phyloP scores from a whole-genome alignment of 768 basidiomycete genomes.

The Leccinum arenicola region DNA sequence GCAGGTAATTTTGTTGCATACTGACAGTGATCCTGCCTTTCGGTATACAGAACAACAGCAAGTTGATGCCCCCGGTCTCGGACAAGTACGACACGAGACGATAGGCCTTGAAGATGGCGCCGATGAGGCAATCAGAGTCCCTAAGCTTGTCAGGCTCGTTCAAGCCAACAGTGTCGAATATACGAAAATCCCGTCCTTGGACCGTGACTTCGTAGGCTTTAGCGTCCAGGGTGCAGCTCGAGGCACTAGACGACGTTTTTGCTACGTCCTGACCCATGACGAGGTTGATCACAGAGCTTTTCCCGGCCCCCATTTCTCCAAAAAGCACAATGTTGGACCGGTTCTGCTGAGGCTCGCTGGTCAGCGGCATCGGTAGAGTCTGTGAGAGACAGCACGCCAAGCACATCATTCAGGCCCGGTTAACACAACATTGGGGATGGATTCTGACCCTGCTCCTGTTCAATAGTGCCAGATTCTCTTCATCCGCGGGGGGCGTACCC shows the following conservation, averaged over 20 bases:
- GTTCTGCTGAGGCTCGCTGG: constrained; percentile 9
- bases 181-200: constrained; percentile 19
- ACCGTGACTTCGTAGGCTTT: constrained; percentile 24
- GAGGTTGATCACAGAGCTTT: constrained; percentile 45
- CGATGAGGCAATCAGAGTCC: constrained; percentile 26
- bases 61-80: constrained; percentile 35
- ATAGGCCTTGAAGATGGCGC: constrained; percentile 33
- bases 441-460: constrained; percentile 13
- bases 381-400: background rate
- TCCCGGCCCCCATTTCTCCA: constrained; percentile 33
- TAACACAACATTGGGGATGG: background rate
- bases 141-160: constrained; percentile 26
- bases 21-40: constrained; percentile 30
- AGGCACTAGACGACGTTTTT: constrained; percentile 27
- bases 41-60: constrained; percentile 40
- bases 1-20: constrained; percentile 29
- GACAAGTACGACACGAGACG: constrained; percentile 32
- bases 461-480: background rate
- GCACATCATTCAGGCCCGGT: constrained; percentile 7
- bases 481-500: background rate
- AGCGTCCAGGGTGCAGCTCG: constrained; percentile 34
- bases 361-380: constrained; percentile 3
- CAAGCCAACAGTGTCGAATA: constrained; percentile 36
- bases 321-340: constrained; percentile 28
- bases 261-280: constrained; percentile 30